A percentile compares a stretch with the other conserved stretches of the same genome.
phyloP scores from a whole-genome alignment of 345 rosid genomes.

The Populus tremula region DNA sequence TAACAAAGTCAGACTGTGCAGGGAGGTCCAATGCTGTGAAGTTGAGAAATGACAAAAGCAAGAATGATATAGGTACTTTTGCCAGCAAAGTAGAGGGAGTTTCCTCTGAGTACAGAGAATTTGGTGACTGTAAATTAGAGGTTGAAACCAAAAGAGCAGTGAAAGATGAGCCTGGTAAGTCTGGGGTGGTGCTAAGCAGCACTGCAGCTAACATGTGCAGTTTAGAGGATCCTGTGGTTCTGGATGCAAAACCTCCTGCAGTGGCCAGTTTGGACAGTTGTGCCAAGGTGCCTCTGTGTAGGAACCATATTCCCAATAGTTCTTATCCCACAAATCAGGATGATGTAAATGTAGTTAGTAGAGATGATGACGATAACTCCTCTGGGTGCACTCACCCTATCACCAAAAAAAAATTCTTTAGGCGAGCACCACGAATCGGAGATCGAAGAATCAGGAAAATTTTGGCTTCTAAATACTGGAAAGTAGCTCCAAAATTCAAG shows the following conservation, averaged over 20 bases:
- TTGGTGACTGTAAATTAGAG: constrained; percentile 40
- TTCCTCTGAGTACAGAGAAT: constrained; percentile 24
- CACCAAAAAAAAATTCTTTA: constrained; percentile 49
- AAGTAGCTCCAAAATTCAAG: constrained; percentile 55
- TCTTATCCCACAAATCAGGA: constrained; percentile 43
- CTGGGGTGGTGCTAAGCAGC: constrained; percentile 25
- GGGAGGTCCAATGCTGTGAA: constrained; percentile 41
- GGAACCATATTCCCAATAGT: constrained; percentile 32
- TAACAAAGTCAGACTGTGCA: constrained; percentile 44
- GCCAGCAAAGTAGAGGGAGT: constrained; percentile 38
- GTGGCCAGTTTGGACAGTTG: constrained; percentile 52
- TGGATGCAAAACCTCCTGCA: constrained; percentile 58
- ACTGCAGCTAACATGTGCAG: constrained; percentile 30
- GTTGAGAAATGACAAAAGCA: constrained; percentile 35
- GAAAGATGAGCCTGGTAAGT: constrained; percentile 31
- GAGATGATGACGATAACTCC: constrained; percentile 88
- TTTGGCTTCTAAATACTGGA: constrained; percentile 77
- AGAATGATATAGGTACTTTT: constrained; percentile 41
- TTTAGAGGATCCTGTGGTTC: constrained; percentile 43
- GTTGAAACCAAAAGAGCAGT: constrained; percentile 31
- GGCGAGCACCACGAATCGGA: constrained; percentile 68
- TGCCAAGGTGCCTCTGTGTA: constrained; percentile 33
- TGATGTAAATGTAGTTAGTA: constrained; percentile 64
- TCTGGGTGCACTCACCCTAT: constrained; percentile 65
- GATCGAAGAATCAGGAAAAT: constrained; percentile 85